Evolutionary conservation across 805 yeast genomes (phyloP).

Genomic region (Ogataea angusta): DNA sequence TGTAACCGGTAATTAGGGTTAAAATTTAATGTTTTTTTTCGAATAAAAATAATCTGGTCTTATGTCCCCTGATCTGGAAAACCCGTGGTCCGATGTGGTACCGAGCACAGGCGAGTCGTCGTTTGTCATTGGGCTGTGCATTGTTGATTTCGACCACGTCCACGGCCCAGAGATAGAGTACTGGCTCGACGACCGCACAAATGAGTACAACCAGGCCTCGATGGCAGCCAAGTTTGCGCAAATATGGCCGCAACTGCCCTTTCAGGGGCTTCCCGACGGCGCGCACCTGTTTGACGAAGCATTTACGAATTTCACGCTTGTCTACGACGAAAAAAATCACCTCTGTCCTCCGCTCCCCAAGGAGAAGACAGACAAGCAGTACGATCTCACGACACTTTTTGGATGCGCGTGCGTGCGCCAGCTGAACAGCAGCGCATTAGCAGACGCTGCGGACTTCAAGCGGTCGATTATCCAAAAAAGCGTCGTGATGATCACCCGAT

Average conservation of each 20-base stretch:
- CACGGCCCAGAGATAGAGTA: constrained; percentile 95
- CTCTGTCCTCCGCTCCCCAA: constrained; percentile 43
- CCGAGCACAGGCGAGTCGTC: background rate
- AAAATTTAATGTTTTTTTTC: constrained; percentile 2
- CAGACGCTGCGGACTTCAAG: constrained; percentile 20
- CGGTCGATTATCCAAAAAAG: constrained; percentile 90
- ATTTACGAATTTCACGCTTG: constrained; percentile 82
- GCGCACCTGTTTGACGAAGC: constrained; percentile 92
- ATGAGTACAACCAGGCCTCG: constrained; percentile 31
- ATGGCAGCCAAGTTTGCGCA: constrained; percentile 32
- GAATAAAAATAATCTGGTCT: background rate
- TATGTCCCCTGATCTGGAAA: constrained; percentile 2
- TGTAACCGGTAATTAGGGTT: constrained; percentile 10
- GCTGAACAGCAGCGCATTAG: constrained; percentile 58
- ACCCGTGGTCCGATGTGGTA: constrained; percentile 5
- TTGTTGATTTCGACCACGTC: constrained; percentile 88
- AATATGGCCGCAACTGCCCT: constrained; percentile 85
- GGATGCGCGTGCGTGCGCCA: constrained; percentile 94
- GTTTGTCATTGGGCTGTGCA: constrained; percentile 75
- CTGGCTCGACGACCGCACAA: constrained; percentile 55
- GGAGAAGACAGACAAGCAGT: constrained; percentile 27
- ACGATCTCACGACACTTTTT: constrained; percentile 61
- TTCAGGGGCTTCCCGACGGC: constrained; percentile 95
- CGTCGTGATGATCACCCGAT: constrained; percentile 72
- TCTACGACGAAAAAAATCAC: constrained; percentile 56